Percentiles rank a stretch among this genome's conserved stretches.
phyloP scores from a whole-genome alignment of 2,329 filamentous ascomycete species.

The Nemania abortiva region DNA sequence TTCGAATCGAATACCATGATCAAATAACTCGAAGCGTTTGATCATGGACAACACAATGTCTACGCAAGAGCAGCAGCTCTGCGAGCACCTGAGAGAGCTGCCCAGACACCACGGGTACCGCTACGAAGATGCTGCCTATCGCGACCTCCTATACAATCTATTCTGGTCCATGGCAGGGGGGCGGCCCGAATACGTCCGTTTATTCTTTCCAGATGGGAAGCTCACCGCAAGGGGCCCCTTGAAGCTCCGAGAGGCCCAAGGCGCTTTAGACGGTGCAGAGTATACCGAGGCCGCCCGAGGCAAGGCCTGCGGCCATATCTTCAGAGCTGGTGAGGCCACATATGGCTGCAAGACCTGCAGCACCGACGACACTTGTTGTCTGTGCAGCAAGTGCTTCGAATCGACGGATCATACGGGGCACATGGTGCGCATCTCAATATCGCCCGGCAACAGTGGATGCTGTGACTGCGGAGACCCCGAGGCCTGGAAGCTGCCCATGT shows the following conservation, averaged over 20 bases:
- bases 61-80: constrained; percentile 84
- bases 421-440: constrained; percentile 88
- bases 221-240: constrained; percentile 70
- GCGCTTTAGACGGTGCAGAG: constrained; percentile 92
- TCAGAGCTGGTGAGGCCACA: constrained; percentile 92
- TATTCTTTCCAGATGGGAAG: constrained; percentile 84
- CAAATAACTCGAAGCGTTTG: constrained; percentile 23
- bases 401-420: constrained; percentile 94
- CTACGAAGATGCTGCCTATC: constrained; percentile 78
- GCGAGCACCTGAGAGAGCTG: constrained; percentile 82
- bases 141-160: constrained; percentile 80
- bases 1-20: constrained; percentile 41
- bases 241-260: constrained; percentile 88
- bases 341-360: constrained; percentile 96
- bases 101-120: constrained; percentile 79
- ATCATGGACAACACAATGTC: constrained; percentile 68
- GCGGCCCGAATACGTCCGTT: constrained; percentile 77
- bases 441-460: constrained; percentile 91
- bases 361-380: constrained; percentile 92
- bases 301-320: constrained; percentile 96
- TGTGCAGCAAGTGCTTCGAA: constrained; percentile 95
- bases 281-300: constrained; percentile 93
- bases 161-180: constrained; percentile 89
- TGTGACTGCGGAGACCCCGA: constrained; percentile 98
- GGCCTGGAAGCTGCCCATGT: constrained; percentile 88